Evolutionary conservation across 345 rosid genomes (phyloP).

Genomic region (Anastatica hierochuntica): DNA sequence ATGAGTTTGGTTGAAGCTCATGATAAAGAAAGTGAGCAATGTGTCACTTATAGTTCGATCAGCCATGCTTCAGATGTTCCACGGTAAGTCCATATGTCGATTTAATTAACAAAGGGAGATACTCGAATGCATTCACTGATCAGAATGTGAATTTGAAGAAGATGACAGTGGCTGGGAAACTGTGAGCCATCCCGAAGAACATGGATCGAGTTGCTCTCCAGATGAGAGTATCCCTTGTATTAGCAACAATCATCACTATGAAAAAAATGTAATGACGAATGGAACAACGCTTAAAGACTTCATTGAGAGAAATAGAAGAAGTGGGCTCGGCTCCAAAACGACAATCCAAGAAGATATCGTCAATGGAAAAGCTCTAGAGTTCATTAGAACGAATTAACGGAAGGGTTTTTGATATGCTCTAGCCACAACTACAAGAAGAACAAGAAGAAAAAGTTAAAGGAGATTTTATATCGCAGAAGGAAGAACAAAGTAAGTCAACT

Average conservation of each 20-base stretch:
- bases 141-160: slow-evolving; percentile 50
- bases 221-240: slow-evolving; percentile 64
- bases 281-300: slow-evolving; percentile 47
- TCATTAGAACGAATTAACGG: slow-evolving; percentile 23
- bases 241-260: slow-evolving; percentile 33
- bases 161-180: slow-evolving; percentile 99
- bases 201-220: slow-evolving; percentile 75
- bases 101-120: slow-evolving; percentile 24
- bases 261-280: slow-evolving; percentile 58
- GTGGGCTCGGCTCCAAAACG: slow-evolving; percentile 48
- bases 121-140: slow-evolving; percentile 29
- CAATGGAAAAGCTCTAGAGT: slow-evolving; percentile 80
- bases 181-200: slow-evolving; percentile 83
- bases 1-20: slow-evolving; percentile 36
- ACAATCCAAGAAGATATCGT: slow-evolving; percentile 55
- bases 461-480: too few relatives aligned
- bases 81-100: slow-evolving; percentile 40
- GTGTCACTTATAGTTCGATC: too few relatives aligned
- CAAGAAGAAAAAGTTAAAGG: too few relatives aligned
- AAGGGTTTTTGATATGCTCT: too few relatives aligned
- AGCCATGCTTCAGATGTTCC: too few relatives aligned
- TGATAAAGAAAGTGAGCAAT: slow-evolving; percentile 31
- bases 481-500: too few relatives aligned
- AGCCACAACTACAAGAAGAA: too few relatives aligned
- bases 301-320: slow-evolving; percentile 62